Base-by-base conservation (phyloP, 805 yeast genomes). In the Millerozyma miso region DNA sequence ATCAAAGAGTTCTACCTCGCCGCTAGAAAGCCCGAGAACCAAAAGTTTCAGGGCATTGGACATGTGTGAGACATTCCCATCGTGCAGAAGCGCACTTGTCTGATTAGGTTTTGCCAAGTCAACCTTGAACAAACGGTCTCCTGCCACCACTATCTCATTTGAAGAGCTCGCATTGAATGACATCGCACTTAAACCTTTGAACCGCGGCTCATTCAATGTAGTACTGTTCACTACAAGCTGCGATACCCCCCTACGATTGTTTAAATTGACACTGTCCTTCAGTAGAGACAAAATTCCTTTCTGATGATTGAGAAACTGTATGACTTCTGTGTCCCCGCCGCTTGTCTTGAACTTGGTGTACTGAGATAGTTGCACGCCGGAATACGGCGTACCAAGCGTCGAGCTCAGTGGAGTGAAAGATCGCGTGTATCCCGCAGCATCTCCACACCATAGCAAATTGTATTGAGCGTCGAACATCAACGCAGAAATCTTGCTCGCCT, bases 381-480 rank as follows among this genome's bases (percentile, higher is more conserved):
- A 50, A 45, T 49, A 54, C 2, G 60, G 54, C 37, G 50, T 48
- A 2, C 59, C 54, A 34, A 50, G 49, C 13, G 49, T 43, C 26
- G 46, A 29, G 39, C 48, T 45, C 37, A 53, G 29, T 19, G 65
- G 58, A 2, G 67, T 52, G 46, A 55, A 65, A n/a, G 71, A 64
- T 8, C 61, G 49, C 4, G 71, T 52, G 48, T 54, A 58, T 3
- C 90, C 86, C 32, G 68, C 72, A 1, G 78, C 60, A 57, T 87
- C 93, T 14, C 95, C 96, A 1, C 83, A 73, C 98, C 98, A 91
- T 1, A 90, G 58, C 36, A 93, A 67, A 52, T 90, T 93, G 45
- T 81, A 77, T n/a, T 74, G 65, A 31, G 73, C 74, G 63, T 90
- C 97, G 59, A 89, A 89, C 40, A 46, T 48, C 13, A 68, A 46